Conservation (phyloP, 2,329 filamentous ascomycete species). For the Pleoardoris graminearum region DNA sequence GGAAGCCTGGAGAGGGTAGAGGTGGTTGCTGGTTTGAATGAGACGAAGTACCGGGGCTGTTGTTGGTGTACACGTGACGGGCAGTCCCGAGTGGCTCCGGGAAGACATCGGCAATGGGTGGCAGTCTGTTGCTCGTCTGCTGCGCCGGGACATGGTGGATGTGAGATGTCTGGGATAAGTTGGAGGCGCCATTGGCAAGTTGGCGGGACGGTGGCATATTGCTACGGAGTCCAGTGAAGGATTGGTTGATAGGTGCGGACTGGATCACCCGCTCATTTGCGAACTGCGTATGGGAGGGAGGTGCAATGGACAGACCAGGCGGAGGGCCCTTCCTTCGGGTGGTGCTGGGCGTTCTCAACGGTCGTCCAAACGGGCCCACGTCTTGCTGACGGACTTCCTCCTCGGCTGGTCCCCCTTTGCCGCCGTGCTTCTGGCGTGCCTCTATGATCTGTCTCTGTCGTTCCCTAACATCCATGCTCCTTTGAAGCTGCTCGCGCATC, state of each 20-base stretch:
- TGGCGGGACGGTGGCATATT: conserved; percentile 70
- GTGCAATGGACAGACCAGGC: conserved; percentile 90
- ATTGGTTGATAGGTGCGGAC: conserved; percentile 91
- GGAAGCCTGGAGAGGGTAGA: conserved; percentile 77
- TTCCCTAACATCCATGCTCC: conserved; percentile 89
- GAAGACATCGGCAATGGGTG: conserved; percentile 94
- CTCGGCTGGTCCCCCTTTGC: conserved; percentile 52
- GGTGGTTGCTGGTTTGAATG: conserved; percentile 68
- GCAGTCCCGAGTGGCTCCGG: conserved; percentile 68
- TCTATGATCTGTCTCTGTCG: conserved; percentile 96
- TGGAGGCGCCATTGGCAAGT: conserved; percentile 78
- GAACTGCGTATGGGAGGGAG: conserved; percentile 88
- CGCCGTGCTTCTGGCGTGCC: conserved; percentile 76
- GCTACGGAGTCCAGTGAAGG: conserved; percentile 83
- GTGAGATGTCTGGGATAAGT: conserved; percentile 80
- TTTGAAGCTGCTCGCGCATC: conserved; percentile 93
- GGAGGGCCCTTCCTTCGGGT: conserved; percentile 76
- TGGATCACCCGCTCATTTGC: conserved; percentile 94
- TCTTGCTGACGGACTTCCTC: conserved; percentile 43
- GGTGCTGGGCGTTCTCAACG: conserved; percentile 70
- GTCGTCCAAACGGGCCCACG: conserved; percentile 48
- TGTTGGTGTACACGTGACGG: conserved; percentile 58
- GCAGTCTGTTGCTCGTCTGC: conserved; percentile 88
- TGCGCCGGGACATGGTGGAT: conserved; percentile 87
- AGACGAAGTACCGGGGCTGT: conserved; percentile 65